Conservation (phyloP, 208 protist genomes). For the Leishmania aethiopica region DNA sequence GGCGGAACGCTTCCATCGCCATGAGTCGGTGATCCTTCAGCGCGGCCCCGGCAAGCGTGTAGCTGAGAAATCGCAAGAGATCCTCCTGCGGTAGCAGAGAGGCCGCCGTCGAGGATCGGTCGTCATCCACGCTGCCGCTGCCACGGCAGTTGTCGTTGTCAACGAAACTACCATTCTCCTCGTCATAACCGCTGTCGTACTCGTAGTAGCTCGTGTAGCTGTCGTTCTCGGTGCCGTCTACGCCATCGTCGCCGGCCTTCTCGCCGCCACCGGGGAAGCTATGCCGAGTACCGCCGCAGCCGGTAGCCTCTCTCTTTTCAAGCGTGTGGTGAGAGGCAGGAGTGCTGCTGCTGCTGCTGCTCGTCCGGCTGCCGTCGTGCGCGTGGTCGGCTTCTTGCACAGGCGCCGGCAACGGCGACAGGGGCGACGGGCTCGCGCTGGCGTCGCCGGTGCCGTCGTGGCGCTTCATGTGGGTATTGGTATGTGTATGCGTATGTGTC, state of each 20-base stretch:
- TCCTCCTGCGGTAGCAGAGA: slow-evolving; percentile 39
- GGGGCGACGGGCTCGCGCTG: slow-evolving; percentile 1
- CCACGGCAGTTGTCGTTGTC: slow-evolving; percentile 19
- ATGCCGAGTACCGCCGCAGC: not conserved
- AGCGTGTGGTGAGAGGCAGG: slow-evolving; percentile 15
- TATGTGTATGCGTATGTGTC: not conserved
- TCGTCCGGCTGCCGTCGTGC: slow-evolving; percentile 2
- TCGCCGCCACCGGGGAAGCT: not conserved
- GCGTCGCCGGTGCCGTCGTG: not conserved
- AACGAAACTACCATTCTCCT: slow-evolving; percentile 25
- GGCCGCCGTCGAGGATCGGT: not conserved
- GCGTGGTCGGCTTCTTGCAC: not conserved
- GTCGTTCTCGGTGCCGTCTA: not conserved
- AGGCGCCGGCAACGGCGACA: not conserved
- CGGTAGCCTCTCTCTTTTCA: slow-evolving; percentile 11
- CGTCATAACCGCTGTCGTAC: slow-evolving; percentile 35
- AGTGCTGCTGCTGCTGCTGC: not conserved
- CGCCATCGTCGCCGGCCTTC: not conserved
- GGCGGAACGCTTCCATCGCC: slow-evolving; percentile 39
- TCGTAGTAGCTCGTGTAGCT: slow-evolving; percentile 27
- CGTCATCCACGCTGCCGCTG: slow-evolving; percentile 1
- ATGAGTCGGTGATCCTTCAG: slow-evolving; percentile 69
- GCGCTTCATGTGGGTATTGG: not conserved
- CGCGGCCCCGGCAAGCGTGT: slow-evolving; percentile 26
- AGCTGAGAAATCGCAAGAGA: slow-evolving; percentile 55